These are phyloP conservation scores for Rubia yunnanensis DNA, from an alignment of 257 asterid species.

Conservation along the genomic window DNA sequence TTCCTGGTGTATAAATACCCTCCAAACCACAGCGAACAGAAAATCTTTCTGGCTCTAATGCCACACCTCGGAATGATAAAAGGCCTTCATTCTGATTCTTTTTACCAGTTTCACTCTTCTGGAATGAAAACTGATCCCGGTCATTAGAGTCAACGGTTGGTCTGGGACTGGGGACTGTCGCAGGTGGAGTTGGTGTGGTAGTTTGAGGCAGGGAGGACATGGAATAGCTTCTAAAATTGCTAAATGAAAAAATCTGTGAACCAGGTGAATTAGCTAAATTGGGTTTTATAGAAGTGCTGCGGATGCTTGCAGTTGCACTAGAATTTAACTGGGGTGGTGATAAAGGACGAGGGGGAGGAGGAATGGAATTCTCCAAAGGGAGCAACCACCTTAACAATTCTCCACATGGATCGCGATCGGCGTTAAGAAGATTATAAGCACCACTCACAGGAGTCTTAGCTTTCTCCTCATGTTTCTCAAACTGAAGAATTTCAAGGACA, in stretches of 20 bases:
- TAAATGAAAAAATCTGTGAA: constrained; percentile 82
- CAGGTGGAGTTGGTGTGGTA: constrained; percentile 46
- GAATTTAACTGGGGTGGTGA: constrained; percentile 66
- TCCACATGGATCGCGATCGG: constrained; percentile 63
- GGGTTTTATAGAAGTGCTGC: constrained; percentile 61
- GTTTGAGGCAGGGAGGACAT: constrained; percentile 91
- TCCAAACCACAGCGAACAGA: constrained; percentile 95
- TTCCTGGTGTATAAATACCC: constrained; percentile 92
- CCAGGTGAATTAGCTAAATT: constrained; percentile 55
- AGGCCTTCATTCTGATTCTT: constrained; percentile 53
- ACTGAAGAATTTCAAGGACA: constrained; percentile 88
- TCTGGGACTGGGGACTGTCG: constrained; percentile 40
- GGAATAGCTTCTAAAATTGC: constrained; percentile 91
- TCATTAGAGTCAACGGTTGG: constrained; percentile 57
- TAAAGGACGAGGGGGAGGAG: constrained; percentile 56
- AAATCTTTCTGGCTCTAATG: constrained; percentile 85
- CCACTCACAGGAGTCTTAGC: constrained; percentile 35
- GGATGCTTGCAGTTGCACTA: constrained; percentile 56
- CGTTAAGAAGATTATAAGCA: constrained; percentile 24
- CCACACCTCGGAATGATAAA: constrained; percentile 89
- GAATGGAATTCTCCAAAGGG: constrained; percentile 83
- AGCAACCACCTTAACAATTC: constrained; percentile 85
- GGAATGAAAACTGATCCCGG: constrained; percentile 69
- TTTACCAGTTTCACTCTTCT: constrained; percentile 45
- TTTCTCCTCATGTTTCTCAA: constrained; percentile 65